Conservation (phyloP, 495 filamentous ascomycete species). For the Tuber magnatum region DNA sequence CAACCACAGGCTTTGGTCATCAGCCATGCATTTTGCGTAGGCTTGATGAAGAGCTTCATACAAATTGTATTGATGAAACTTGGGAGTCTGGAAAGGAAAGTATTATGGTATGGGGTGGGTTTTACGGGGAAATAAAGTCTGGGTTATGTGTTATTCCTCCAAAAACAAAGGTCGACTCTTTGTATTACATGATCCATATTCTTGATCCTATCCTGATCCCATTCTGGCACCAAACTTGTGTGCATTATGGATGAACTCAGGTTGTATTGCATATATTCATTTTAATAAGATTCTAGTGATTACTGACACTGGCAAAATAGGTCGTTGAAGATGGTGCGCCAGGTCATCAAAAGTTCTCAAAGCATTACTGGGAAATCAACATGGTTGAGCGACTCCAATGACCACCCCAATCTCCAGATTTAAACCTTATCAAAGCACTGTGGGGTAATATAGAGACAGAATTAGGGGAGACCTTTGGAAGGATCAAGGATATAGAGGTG, state of each 20-base stretch:
- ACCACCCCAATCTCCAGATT: slow-evolving; percentile 20
- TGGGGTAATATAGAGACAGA: too few relatives aligned
- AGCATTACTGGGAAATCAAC: slow-evolving; percentile 11
- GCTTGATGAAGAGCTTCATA: slow-evolving; percentile 6
- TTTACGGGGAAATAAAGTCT: slow-evolving; percentile 20
- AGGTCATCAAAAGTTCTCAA: slow-evolving; percentile 19
- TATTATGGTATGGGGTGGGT: slow-evolving; percentile 14
- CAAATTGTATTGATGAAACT: too few relatives aligned
- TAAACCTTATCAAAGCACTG: slow-evolving; percentile 11
- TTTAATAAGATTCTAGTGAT: too few relatives aligned
- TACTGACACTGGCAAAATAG: too few relatives aligned
- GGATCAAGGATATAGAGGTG: too few relatives aligned
- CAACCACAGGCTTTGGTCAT: slow-evolving; percentile 18
- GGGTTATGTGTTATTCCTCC: slow-evolving; percentile 14
- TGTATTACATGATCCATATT: slow-evolving; percentile 7
- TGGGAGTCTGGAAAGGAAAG: slow-evolving; percentile 9
- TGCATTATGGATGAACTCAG: too few relatives aligned
- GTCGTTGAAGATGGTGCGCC: slow-evolving; percentile 15
- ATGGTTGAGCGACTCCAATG: slow-evolving; percentile 5
- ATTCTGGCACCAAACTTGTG: too few relatives aligned
- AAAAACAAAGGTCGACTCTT: slow-evolving; percentile 16
- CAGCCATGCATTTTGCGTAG: slow-evolving; percentile 7
- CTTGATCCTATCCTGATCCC: too few relatives aligned
- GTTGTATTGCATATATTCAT: too few relatives aligned
- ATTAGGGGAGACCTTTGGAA: too few relatives aligned